phyloP scores from a whole-genome alignment of 768 basidiomycete genomes.

The Nevesoporus exiguus region DNA sequence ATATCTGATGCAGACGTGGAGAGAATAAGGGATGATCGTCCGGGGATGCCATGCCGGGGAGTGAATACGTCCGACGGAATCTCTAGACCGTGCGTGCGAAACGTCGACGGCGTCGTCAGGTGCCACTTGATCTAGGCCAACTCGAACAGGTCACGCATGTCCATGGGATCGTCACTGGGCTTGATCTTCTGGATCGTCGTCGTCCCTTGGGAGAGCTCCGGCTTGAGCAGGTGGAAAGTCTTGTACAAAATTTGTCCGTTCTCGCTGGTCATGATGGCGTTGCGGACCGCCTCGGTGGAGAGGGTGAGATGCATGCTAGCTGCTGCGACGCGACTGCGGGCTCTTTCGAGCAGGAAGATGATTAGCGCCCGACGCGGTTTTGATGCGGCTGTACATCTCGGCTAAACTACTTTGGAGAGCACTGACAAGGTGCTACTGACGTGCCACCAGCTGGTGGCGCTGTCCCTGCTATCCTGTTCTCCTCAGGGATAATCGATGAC shows the following conservation, averaged over 20 bases:
- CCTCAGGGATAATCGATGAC: background rate
- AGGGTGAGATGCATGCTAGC: background rate
- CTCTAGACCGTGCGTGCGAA: background rate
- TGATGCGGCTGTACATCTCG: background rate
- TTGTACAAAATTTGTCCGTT: background rate
- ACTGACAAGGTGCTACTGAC: background rate
- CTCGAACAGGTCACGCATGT: conserved; percentile 29
- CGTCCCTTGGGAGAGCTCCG: conserved; percentile 2
- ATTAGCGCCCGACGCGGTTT: background rate
- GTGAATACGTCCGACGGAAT: background rate
- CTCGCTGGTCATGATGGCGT: background rate
- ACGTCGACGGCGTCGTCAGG: background rate
- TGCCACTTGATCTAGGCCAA: background rate
- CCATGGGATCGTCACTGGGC: conserved; percentile 12
- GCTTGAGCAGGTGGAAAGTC: background rate
- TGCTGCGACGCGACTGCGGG: background rate
- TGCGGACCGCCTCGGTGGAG: background rate
- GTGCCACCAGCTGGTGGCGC: background rate
- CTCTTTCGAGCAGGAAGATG: background rate
- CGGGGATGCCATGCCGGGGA: background rate
- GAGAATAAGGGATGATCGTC: background rate
- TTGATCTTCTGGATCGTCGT: conserved; percentile 25
- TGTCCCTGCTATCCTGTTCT: background rate
- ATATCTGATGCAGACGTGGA: background rate
- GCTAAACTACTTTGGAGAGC: background rate